Conservation (phyloP, 2,329 filamentous ascomycete genomes). For the Truncatella angustata region DNA sequence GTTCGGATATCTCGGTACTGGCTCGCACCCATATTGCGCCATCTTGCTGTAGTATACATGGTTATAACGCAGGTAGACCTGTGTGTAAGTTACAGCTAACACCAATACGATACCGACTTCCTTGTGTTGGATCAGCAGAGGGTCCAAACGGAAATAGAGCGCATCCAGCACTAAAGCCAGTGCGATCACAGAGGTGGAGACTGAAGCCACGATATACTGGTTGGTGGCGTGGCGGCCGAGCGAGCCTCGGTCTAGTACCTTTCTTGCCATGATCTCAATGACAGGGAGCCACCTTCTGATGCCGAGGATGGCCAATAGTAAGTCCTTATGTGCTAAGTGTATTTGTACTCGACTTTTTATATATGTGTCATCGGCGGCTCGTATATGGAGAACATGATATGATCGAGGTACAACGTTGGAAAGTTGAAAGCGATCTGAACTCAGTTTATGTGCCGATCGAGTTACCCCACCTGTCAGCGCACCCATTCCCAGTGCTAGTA, state of each 20-base stretch:
- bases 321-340: too few relatives aligned
- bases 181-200: slow-evolving; percentile 6
- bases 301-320: too few relatives aligned
- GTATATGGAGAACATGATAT: too few relatives aligned
- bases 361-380: too few relatives aligned
- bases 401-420: too few relatives aligned
- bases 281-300: too few relatives aligned
- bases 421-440: too few relatives aligned
- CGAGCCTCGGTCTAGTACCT: neutral
- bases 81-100: slow-evolving; percentile 15
- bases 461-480: too few relatives aligned
- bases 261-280: neutral
- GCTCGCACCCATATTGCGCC: slow-evolving; percentile 17
- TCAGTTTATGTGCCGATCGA: too few relatives aligned
- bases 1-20: slow-evolving; percentile 17
- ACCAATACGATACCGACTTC: slow-evolving; percentile 10
- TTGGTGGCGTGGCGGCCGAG: neutral
- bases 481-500: too few relatives aligned
- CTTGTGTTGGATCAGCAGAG: slow-evolving; percentile 5
- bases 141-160: slow-evolving; percentile 12
- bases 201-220: slow-evolving; percentile 17
- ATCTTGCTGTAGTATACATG: slow-evolving; percentile 19
- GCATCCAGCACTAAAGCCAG: slow-evolving; percentile 12
- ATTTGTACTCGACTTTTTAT: too few relatives aligned
- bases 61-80: slow-evolving; percentile 15